These are phyloP conservation scores for Acer yangbiense DNA, from an alignment of 345 rosid genomes.

Conservation along the genomic window DNA sequence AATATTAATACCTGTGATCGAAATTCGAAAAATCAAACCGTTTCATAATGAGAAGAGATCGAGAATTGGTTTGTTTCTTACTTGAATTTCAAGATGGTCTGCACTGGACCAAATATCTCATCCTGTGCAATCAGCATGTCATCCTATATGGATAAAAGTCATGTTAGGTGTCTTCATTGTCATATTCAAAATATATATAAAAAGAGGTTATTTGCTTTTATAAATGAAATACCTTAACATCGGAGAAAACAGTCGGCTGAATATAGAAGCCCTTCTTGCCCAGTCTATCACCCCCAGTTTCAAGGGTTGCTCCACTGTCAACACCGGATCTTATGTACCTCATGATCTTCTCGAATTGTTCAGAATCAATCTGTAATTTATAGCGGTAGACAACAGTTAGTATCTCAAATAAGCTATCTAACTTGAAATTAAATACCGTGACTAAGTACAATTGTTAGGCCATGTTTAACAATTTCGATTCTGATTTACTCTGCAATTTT, in stretches of 20 bases:
- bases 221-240: conserved; percentile 57
- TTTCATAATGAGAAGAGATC: background rate
- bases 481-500: background rate
- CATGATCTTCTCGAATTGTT: conserved; percentile 73
- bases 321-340: conserved; percentile 68
- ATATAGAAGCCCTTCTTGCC: conserved; percentile 80
- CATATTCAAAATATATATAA: background rate
- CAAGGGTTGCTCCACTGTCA: conserved; percentile 85
- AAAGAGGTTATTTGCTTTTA: background rate
- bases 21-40: background rate
- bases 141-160: conserved; percentile 46
- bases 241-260: conserved; percentile 96
- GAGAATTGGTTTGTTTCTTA: conserved; percentile 33
- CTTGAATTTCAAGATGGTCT: conserved; percentile 88
- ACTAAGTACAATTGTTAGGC: background rate
- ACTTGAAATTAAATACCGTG: background rate
- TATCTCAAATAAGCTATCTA: background rate
- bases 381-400: background rate
- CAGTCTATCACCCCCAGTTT: conserved; percentile 77
- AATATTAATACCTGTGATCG: background rate
- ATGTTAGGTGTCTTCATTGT: background rate
- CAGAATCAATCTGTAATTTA: conserved; percentile 59
- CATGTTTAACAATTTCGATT: background rate
- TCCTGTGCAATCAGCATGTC: conserved; percentile 89
- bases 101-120: conserved; percentile 96